Evolutionary conservation across 2,329 filamentous ascomycete species (phyloP), one percentile per base, ranked within the genome.

Genomic region (Corynespora cassiicola): DNA sequence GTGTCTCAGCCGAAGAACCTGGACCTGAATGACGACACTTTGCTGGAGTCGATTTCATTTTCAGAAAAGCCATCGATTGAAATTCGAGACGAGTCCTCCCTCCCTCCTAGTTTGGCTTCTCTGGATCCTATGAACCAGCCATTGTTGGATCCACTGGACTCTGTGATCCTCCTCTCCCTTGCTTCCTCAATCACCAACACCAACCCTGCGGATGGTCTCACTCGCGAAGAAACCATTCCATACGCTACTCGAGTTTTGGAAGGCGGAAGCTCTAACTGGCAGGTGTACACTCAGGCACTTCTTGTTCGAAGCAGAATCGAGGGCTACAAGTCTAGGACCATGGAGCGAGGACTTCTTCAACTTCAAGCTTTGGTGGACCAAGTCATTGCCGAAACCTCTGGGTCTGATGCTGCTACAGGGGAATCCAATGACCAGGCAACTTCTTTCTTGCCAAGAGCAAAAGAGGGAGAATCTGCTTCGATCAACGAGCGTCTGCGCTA

Each of bases 281-380:
- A 97, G 66, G 86, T 96, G 21, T 97, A 97, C 64, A 96, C 94
- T 0, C 91, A 97, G 63, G 94, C 90, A 0, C 75, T 99, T 7
- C 77, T 99, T 0, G 88, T 97, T 2, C 81, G 94, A 28, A 95
- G 89, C 44, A 80, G 94, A 11, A 92, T 97, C 37, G 94, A 99
- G 68, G 79, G 91, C 0, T 91, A 95, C 69, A 82, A 84, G 36
- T 89, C 91, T 36, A 80, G 92, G 37, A 99, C 94, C 0, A 79
- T 95, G 23, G 94, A 99, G 70, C 79, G 94, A 43, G 89, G 90
- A 29, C 82, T 99, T 0, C 74, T 99, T 14, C 94, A 99, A 69
- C 80, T 99, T 52, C 94, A 99, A 69, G 91, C 91, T 1, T 82
- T 99, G 0, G 91, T 96, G 1, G 94, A 99, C 54, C 94, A 99